Evolutionary conservation across 2,329 filamentous ascomycete genomes (phyloP), one percentile per base, ranked within the genome.

Genomic region (Venturia effusa): DNA sequence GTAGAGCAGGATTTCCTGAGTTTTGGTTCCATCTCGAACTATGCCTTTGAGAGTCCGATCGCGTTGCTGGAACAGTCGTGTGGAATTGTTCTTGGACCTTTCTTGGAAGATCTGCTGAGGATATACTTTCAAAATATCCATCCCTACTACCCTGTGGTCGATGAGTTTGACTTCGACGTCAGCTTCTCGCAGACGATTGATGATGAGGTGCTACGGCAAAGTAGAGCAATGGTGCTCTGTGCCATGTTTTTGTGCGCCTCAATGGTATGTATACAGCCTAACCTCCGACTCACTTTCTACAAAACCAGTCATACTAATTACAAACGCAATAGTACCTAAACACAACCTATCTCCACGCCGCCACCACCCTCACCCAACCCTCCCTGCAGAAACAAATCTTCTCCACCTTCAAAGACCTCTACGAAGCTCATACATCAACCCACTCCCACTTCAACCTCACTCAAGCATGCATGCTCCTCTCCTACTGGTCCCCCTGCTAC

Each of bases 391-490:
- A 48, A 32, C 19, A 30, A 11, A 11, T 37, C 10, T 61, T 61
- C 37, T 4, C 15, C 7, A 54, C 62, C 13, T 40, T 61, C 54
- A 48, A 61, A 24, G 3, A 8, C 24, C 24, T 57, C 13, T 39
- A 62, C 41, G 41, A 32, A 40, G 7, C 4, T 30, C 24, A n/a
- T 5, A 54, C 13, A 45, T 10, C n/a, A 48, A 6, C 17, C 30
- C 37, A 61, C 22, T 27, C 45, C 30, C 43, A 64, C 4, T 34
- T 40, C 37, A 24, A 22, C 24, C 19, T 61, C 19, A 61, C 62
- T 5, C 62, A 64, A 48, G 55, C 62, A 24, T 64, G 55, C 32
- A 61, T 64, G 11, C 62, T 64, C 24, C 62, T 64, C 55, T 41
- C 34, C 34, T 64, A 64, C 39, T 64, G 22, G 37, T 43, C 51